Base-by-base conservation (phyloP, 805 yeast species). In the Candida sanyiensis region DNA sequence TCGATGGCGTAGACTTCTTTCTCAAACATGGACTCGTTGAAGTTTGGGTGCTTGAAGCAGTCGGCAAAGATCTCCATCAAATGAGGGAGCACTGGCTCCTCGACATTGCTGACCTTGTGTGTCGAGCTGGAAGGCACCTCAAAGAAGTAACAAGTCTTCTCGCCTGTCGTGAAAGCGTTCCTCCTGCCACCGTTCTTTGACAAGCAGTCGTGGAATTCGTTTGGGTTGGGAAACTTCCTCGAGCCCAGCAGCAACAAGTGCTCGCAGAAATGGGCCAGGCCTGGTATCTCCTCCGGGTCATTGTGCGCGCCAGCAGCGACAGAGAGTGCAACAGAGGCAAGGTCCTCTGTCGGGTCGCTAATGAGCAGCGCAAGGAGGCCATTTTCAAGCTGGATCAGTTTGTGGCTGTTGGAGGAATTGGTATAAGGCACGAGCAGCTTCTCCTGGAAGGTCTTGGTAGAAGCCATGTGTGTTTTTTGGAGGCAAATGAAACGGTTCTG, bases 211-310 rank as follows among this genome's bases (percentile, higher is more conserved):
- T 70, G 70, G 44, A 74, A 75, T 19, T 51, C 49, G 27, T 66
- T 69, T 1, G 74, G 67, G 15, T 61, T 54, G 1, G 83, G 80
- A 45, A 57, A 79, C 36, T 66, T 59, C 48, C 70, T 75, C 0
- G 83, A 73, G 3, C 81, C 83, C 39, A 69, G 66, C 24, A 75
- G 61, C 3, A 79, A 39, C 69, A 83, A 67, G 57, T 87, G 96
- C 53, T 87, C 96, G 50, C 94, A 82, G 42, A 86, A 71, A 63
- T 90, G 98, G 0, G 97, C 97, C 26, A 90, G 54, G 0, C 98
- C 98, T 0, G 77, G 77, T 2, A 82, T 49, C 5, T 69, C 70
- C 6, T 62, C 65, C 1, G 95, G 90, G 48, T 90, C 97, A 33
- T 78, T 69, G 51, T 78, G 80, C 2, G 95, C 79, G 7, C 98